These are phyloP conservation scores for Astathelohania contejeani DNA, from an alignment of 371 early-diverging fungal genomes.

Conservation along the genomic window DNA sequence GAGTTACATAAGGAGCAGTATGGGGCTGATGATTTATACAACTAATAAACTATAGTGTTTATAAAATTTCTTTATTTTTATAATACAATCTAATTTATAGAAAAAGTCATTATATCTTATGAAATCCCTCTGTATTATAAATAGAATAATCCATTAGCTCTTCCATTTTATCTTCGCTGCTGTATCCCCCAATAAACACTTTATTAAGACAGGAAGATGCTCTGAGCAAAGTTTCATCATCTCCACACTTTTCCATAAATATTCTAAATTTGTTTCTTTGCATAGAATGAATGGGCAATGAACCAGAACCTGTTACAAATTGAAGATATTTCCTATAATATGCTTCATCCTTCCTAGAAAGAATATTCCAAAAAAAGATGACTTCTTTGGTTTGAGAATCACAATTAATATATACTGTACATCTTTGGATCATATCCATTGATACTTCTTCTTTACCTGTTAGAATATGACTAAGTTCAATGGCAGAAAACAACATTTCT, in stretches of 20 bases:
- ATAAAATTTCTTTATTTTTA: too few species aligned
- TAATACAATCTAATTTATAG: too few species aligned
- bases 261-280: constrained; percentile 6
- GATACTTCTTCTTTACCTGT: neutral
- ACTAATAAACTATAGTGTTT: too few species aligned
- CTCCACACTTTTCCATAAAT: constrained; percentile 7
- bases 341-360: constrained; percentile 9
- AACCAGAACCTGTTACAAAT: constrained; percentile 30
- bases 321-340: constrained; percentile 15
- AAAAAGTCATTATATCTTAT: constrained; percentile 7
- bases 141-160: constrained; percentile 12
- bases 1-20: constrained; percentile 29
- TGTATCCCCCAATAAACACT: constrained; percentile 21
- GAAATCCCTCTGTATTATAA: constrained; percentile 36
- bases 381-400: constrained; percentile 11
- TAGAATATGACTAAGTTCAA: constrained; percentile 11
- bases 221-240: constrained; percentile 5
- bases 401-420: constrained; percentile 8
- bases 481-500: neutral
- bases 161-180: constrained; percentile 13
- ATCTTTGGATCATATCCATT: constrained; percentile 1
- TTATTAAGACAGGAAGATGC: constrained; percentile 24
- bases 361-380: constrained; percentile 18
- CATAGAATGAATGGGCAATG: neutral
- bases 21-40: constrained; percentile 35